Evolutionary conservation across 441 rosid genomes (phyloP).

Genomic region (Corymbia citriodora): DNA sequence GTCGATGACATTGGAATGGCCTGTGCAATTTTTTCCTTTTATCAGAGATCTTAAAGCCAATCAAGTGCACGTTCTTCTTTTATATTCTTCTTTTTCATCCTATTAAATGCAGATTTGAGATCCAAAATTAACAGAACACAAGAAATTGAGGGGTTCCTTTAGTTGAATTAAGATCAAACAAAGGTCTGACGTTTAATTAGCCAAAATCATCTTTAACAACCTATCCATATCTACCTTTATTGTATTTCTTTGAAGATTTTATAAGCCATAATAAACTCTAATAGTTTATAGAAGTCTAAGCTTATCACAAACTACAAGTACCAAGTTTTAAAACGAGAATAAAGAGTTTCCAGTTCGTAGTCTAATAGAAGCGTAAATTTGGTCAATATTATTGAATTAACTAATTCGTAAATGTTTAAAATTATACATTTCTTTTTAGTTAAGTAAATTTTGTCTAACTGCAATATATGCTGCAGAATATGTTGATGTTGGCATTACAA

Average conservation of each 20-base stretch:
- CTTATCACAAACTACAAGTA: neutral
- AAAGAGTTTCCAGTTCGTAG: fast-evolving
- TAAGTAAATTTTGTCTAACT: no score
- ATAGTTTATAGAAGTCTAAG: no score
- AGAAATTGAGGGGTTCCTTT: neutral
- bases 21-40: neutral
- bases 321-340: neutral
- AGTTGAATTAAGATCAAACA: neutral
- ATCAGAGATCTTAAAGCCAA: neutral
- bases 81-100: neutral
- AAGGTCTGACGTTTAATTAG: neutral
- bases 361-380: fast-evolving
- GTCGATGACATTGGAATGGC: neutral
- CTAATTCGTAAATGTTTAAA: no score
- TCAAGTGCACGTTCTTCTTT: neutral
- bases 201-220: neutral
- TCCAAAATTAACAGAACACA: neutral
- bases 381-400: neutral
- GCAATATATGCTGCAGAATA: fast-evolving
- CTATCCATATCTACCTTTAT: no score
- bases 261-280: no score
- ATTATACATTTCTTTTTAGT: fast-evolving
- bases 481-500: neutral
- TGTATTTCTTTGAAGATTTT: no score
- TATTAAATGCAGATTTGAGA: neutral